Evolutionary conservation across 1,139 yeast genomes (phyloP), one percentile per base, ranked within the genome.

Genomic region (Zygoascus sp.): DNA sequence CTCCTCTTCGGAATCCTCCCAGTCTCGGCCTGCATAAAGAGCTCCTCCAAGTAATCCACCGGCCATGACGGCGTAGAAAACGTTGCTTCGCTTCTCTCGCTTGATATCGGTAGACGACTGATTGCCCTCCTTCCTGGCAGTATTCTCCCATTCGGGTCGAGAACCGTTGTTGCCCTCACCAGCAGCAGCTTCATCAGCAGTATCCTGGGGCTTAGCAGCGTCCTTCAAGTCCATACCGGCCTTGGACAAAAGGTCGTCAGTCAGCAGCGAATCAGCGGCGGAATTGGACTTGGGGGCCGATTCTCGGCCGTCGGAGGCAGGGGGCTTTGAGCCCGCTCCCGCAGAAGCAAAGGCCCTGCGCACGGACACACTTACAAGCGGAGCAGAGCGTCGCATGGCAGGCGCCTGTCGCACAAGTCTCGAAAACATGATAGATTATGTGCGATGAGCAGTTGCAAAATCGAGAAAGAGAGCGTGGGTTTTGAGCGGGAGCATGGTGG

Each of bases 21-120:
- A 90, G 60, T 89, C 82, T 66, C 98, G 81, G 47, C 84, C 77
- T 71, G 88, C 67, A 66, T 86, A 92, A 8, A 80, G 87, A 42
- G 77, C 73, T 27, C 88, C 90, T 17, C 81, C 83, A 35, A 80
- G 54, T 2, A 78, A 76, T 16, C 75, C 75, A 20, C 80, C 79
- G n/a, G 86, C 69, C 39, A 85, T 62, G 19, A 79, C 75, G 23
- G 59, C 56, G 45, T 63, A 57, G 37, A 66, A 61, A 44, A 56
- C 50, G 41, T 59, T 61, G 50, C 59, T 53, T 44, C 67, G 59
- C 47, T 60, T 59, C 41, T 65, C 80, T 53, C 83, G 77, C 65
- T 77, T 77, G 55, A 76, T 68, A 56, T 88, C 85, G 1, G 80
- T 72, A 8, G 92, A 79, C 3, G 94, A 82, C 61, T 80, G 78